Evolutionary conservation across 768 basidiomycete genomes (phyloP).

Genomic region (Trametes punicea): DNA sequence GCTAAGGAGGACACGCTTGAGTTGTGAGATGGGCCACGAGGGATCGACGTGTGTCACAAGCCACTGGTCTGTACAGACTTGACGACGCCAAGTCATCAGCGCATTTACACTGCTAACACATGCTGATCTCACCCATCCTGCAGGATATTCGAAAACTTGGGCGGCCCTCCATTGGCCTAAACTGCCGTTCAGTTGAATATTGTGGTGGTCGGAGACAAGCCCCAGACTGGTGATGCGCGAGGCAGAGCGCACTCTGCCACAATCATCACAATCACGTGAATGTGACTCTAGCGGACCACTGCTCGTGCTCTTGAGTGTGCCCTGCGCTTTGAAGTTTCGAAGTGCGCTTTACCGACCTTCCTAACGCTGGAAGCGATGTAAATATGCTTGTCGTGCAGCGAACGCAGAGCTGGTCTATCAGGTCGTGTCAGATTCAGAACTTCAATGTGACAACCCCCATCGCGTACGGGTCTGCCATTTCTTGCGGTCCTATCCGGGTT

Average conservation of each 20-base stretch:
- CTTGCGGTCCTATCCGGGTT: no score
- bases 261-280: slow-evolving; percentile 4
- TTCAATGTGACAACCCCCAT: no score
- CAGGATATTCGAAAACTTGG: slow-evolving; percentile 44
- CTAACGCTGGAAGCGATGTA: no score
- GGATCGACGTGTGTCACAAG: slow-evolving; percentile 65
- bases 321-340: background rate
- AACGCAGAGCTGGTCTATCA: no score
- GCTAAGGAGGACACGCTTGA: slow-evolving; percentile 61
- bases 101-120: background rate
- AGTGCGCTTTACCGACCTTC: background rate
- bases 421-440: no score
- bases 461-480: no score
- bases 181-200: background rate
- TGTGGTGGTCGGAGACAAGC: slow-evolving; percentile 1
- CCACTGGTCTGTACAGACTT: slow-evolving; percentile 75
- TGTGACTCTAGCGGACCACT: background rate
- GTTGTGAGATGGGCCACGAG: slow-evolving; percentile 55
- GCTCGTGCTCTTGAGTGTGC: no score
- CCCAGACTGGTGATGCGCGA: background rate
- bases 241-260: background rate
- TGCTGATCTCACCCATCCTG: slow-evolving; percentile 46
- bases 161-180: background rate
- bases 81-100: background rate
- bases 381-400: no score